A percentile compares a stretch with the other conserved stretches of the same genome.
These are phyloP conservation scores for Cokeromyces recurvatus DNA, from an alignment of 371 early-diverging fungal genomes.

Conservation along the genomic window DNA sequence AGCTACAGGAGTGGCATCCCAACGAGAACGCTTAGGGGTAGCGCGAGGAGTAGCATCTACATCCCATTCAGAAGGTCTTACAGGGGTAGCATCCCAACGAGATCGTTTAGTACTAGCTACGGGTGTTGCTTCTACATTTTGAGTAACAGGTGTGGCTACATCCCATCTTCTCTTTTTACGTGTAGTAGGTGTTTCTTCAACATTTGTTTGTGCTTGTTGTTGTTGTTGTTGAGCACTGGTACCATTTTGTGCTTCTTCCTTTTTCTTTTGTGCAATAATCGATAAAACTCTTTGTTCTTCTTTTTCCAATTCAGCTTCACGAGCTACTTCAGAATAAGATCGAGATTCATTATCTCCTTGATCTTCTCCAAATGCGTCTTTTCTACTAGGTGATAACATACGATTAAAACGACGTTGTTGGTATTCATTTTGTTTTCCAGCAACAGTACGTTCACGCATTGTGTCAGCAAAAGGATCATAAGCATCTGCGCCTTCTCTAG, in stretches of 20 bases:
- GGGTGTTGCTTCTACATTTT: slow-evolving; percentile 66
- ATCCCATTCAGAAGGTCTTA: slow-evolving; percentile 50
- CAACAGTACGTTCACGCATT: slow-evolving; percentile 54
- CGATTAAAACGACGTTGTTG: slow-evolving; percentile 76
- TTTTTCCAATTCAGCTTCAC: slow-evolving; percentile 79
- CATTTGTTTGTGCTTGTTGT: neutral
- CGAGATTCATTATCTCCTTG: slow-evolving; percentile 46
- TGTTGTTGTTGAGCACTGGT: slow-evolving; percentile 19
- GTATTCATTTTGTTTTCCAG: slow-evolving; percentile 87
- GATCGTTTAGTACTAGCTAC: slow-evolving; percentile 49
- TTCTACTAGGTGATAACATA: slow-evolving; percentile 81
- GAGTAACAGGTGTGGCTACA: slow-evolving; percentile 67
- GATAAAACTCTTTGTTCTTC: slow-evolving; percentile 68
- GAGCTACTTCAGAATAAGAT: slow-evolving; percentile 85
- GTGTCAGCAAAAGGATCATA: slow-evolving; percentile 70
- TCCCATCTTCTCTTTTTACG: slow-evolving; percentile 84
- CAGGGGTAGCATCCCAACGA: slow-evolving; percentile 86
- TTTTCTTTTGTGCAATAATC: slow-evolving; percentile 72
- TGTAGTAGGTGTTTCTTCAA: slow-evolving; percentile 31
- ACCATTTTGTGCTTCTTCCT: slow-evolving; percentile 50
- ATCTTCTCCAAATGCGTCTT: slow-evolving; percentile 73
- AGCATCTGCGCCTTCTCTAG: slow-evolving; percentile 48
- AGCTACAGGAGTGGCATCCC: slow-evolving; percentile 81
- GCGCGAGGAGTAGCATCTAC: slow-evolving; percentile 57
- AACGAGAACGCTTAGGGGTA: slow-evolving; percentile 61